These are phyloP conservation scores for Fraxinus ornus DNA, from an alignment of 305 asterid genomes.

Conservation along the genomic window DNA sequence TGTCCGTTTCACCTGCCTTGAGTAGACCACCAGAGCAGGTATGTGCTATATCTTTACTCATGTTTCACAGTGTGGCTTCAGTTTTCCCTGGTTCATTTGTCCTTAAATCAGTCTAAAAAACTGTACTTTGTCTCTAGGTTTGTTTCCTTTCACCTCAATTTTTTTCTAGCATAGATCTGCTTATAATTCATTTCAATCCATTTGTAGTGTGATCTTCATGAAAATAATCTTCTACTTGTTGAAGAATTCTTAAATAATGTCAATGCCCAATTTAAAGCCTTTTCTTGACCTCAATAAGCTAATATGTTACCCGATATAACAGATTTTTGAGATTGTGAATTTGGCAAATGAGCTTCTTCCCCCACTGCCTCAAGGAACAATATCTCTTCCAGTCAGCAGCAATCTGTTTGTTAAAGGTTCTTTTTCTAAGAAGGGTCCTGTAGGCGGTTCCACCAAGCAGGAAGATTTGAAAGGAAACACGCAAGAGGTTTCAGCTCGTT, in stretches of 20 bases:
- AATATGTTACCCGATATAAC: conserved; percentile 1
- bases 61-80: conserved; percentile 6
- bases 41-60: conserved; percentile 20
- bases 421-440: conserved; percentile 54
- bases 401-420: conserved; percentile 64
- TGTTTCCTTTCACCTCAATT: neutral
- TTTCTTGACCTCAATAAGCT: neutral
- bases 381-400: conserved; percentile 74
- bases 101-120: neutral
- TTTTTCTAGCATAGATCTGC: neutral
- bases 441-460: conserved; percentile 62
- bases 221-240: neutral
- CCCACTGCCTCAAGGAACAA: conserved; percentile 87
- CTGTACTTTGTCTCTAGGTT: neutral
- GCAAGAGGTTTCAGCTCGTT: conserved; percentile 69
- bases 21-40: conserved; percentile 99
- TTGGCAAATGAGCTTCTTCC: conserved; percentile 99
- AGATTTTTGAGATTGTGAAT: conserved; percentile 98
- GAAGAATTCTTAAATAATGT: neutral
- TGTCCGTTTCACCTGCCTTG: conserved; percentile 88
- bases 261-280: neutral
- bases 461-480: conserved; percentile 59
- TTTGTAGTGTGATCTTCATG: neutral
- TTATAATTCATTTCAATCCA: neutral
- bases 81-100: neutral